Base-by-base conservation (phyloP, 2,329 filamentous ascomycete species). In the Colletotrichum lindemuthianum region DNA sequence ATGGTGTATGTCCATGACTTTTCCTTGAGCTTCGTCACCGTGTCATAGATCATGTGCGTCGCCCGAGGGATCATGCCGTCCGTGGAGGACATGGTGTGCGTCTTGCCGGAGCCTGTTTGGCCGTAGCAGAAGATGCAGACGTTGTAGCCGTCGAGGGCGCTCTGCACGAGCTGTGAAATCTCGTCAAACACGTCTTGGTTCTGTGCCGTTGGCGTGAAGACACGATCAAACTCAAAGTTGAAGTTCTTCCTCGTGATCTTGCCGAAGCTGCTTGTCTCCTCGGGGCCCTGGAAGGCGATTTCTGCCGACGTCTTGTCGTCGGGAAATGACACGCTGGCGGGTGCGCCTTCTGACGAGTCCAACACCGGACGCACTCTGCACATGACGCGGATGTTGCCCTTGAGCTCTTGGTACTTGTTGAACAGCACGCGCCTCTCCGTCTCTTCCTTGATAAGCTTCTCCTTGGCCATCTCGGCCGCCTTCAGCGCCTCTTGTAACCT, bases 121-220 rank as follows among this genome's bases (percentile, higher is more conserved):
- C 96, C 96, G 74, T 99, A 99, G 74, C 94, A 97, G 79, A 99
- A 97, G 68, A 99, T 98, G 78, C 95, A 98, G 55, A 99, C 96
- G 70, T 98, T 99, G 81, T 97, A 99, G 1, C 96, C 96, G 73
- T 99, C 96, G 43, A 99, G 84, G 0, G 96, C 96, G 70, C 92
- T 97, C 78, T 99, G 96, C 1, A 99, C 94, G 39, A 99, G 86
- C 75, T 99, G 96, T 60, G 93, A 96, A 74, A 98, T 98, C 75
- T 99, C 96, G 59, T 92, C 92, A 74, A 99, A 99, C 1, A 99
- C 90, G 69, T 97, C 91, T 15, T 88, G 84, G 74, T 99, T 99
- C 69, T 90, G 86, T 2, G 90, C 88, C 0, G 81, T 78, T 0
- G 94, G 93, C 1, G 89, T 86, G 73, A 99, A 99, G 0, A 98